phyloP scores from a whole-genome alignment of 2,329 filamentous ascomycete species.

The Coniochaeta prunicola region DNA sequence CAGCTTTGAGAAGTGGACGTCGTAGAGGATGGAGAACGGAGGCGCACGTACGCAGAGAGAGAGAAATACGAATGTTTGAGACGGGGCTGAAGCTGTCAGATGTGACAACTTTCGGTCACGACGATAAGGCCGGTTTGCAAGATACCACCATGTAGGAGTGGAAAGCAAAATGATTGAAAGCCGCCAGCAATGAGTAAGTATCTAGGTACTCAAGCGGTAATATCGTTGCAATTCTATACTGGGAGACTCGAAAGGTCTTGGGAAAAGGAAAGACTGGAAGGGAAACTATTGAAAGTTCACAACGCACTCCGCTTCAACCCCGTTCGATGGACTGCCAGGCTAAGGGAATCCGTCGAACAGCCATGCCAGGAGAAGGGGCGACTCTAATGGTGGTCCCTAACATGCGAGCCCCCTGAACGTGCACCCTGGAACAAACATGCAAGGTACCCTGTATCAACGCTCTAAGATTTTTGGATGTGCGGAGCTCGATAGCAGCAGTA shows the following conservation, averaged over 20 bases:
- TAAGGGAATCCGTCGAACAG: background rate
- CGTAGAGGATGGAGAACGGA: background rate
- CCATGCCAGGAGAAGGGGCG: background rate
- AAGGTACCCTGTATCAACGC: background rate
- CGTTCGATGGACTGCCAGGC: background rate
- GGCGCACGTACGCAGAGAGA: background rate
- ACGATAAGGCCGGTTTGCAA: background rate
- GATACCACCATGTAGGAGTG: background rate
- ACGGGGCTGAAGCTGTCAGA: background rate
- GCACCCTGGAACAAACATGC: background rate
- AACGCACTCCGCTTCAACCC: background rate
- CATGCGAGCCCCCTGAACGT: background rate
- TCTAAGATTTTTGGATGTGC: too few species aligned
- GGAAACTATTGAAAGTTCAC: conserved; percentile 2
- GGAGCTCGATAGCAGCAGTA: too few species aligned
- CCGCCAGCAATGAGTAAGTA: background rate
- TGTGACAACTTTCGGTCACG: background rate
- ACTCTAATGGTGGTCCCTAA: background rate
- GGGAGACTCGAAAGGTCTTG: background rate
- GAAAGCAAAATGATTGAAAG: background rate
- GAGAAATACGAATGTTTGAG: background rate
- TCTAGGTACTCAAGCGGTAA: background rate
- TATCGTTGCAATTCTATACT: background rate
- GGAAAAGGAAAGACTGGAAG: background rate
- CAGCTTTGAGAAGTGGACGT: background rate